A percentile compares a stretch with the other conserved stretches of the same genome.
phyloP scores from a whole-genome alignment of 2,329 filamentous ascomycete species.

The Neofusicoccum cordaticola region DNA sequence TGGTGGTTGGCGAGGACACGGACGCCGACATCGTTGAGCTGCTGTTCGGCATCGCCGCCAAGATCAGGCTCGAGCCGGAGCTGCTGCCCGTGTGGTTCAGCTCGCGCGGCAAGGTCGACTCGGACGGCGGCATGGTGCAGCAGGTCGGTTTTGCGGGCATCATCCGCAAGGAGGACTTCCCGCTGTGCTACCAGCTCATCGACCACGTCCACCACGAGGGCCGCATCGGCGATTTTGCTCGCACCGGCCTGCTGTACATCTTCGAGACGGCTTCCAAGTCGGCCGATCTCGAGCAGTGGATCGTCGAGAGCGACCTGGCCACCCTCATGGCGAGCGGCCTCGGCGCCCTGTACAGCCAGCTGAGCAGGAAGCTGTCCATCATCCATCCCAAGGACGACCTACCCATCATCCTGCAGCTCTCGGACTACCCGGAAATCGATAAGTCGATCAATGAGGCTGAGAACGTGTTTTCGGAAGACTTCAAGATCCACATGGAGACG shows the following conservation, averaged over 20 bases:
- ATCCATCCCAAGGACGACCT: conserved; percentile 71
- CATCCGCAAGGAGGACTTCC: conserved; percentile 87
- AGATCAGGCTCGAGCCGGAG: conserved; percentile 84
- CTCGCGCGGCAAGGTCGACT: conserved; percentile 43
- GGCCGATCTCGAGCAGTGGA: conserved; percentile 83
- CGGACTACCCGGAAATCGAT: conserved; percentile 78
- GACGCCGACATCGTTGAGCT: conserved; percentile 89
- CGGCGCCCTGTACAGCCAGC: conserved; percentile 70
- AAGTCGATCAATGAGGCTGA: conserved; percentile 66
- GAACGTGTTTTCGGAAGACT: conserved; percentile 69
- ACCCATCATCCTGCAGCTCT: conserved; percentile 81
- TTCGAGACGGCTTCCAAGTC: conserved; percentile 90
- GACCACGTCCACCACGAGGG: conserved; percentile 97
- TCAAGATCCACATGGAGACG: conserved; percentile 83
- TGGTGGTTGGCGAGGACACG: conserved; percentile 73
- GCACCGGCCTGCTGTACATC: conserved; percentile 90
- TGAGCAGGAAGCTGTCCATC: conserved; percentile 73
- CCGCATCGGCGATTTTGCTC: conserved; percentile 89
- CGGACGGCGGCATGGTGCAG: conserved; percentile 45
- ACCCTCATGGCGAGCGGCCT: conserved; percentile 96
- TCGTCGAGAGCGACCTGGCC: conserved; percentile 92
- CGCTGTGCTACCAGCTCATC: conserved; percentile 90
- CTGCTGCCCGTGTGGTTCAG: conserved; percentile 93
- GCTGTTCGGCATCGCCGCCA: conserved; percentile 92
- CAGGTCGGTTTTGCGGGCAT: conserved; percentile 75